phyloP scores from a whole-genome alignment of 306 rosid species.

The Herpetospermum pedunculosum region DNA sequence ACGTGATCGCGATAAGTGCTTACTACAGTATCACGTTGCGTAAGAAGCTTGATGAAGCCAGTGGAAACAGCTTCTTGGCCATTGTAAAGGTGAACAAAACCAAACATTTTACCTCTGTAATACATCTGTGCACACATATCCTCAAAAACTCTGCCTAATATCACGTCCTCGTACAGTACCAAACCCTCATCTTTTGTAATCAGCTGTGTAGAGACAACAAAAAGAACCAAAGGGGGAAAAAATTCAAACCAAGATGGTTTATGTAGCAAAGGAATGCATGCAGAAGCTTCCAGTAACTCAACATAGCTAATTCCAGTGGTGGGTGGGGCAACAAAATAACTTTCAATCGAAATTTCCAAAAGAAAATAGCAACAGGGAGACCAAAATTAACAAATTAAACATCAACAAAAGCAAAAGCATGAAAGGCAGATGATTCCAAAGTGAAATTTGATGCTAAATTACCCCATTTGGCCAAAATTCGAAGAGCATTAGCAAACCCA shows the following conservation, averaged over 20 bases:
- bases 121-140: constrained; percentile 99
- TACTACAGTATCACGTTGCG: constrained; percentile 63
- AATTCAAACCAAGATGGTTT: constrained; percentile 5
- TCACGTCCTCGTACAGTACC: constrained; percentile 88
- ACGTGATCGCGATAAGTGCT: constrained; percentile 97
- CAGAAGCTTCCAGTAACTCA: background rate
- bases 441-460: background rate
- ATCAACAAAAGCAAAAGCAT: background rate
- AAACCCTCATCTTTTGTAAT: constrained; percentile 82
- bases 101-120: constrained; percentile 93
- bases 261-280: constrained; percentile 1
- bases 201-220: constrained; percentile 36
- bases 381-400: background rate
- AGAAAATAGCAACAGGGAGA: background rate
- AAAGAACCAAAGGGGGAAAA: constrained; percentile 1
- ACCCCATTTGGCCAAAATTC: background rate
- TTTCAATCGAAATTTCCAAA: background rate
- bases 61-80: constrained; percentile 99
- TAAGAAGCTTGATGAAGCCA: constrained; percentile 82
- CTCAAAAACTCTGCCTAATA: constrained; percentile 80
- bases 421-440: background rate
- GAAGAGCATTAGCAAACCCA: background rate
- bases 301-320: background rate
- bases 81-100: constrained; percentile 96
- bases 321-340: background rate